A percentile compares a stretch with the other conserved stretches of the same genome.
These are phyloP conservation scores for Eragrostis nindensis DNA, from an alignment of 176 grass and related monocot genomes.

Conservation along the genomic window DNA sequence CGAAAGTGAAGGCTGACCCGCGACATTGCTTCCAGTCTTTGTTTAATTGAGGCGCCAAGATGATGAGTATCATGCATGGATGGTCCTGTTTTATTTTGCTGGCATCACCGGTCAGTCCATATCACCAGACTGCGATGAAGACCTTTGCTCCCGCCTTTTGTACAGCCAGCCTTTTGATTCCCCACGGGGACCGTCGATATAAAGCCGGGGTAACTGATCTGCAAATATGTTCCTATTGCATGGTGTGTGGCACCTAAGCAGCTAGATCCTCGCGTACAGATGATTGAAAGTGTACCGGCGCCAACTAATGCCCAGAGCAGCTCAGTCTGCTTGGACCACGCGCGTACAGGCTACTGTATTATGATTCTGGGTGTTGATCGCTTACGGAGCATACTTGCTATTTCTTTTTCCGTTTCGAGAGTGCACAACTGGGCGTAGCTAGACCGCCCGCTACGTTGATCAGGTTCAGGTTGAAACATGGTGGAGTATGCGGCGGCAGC, in stretches of 20 bases:
- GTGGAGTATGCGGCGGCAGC: too few species aligned
- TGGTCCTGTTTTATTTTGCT: conserved; percentile 32
- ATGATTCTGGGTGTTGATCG: neutral
- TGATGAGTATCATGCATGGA: neutral
- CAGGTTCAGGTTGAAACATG: too few species aligned
- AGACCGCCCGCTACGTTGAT: too few species aligned
- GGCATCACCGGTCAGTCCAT: neutral
- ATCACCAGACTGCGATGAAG: neutral
- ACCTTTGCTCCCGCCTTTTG: conserved; percentile 4
- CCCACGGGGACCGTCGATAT: neutral
- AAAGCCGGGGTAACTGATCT: neutral
- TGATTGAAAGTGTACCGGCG: neutral
- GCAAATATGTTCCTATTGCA: neutral
- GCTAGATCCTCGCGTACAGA: neutral
- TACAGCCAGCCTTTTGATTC: neutral
- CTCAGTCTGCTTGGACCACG: neutral
- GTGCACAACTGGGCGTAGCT: too few species aligned
- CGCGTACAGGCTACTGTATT: too few species aligned
- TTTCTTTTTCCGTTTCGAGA: neutral
- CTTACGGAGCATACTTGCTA: neutral
- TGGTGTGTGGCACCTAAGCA: neutral
- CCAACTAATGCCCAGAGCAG: neutral
- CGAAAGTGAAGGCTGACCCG: conserved; percentile 1
- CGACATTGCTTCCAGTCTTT: neutral
- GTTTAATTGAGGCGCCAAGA: neutral